A percentile compares a stretch with the other conserved stretches of the same genome.
phyloP scores from a whole-genome alignment of 106 monocot genomes.

The Apostasia ramifera region DNA sequence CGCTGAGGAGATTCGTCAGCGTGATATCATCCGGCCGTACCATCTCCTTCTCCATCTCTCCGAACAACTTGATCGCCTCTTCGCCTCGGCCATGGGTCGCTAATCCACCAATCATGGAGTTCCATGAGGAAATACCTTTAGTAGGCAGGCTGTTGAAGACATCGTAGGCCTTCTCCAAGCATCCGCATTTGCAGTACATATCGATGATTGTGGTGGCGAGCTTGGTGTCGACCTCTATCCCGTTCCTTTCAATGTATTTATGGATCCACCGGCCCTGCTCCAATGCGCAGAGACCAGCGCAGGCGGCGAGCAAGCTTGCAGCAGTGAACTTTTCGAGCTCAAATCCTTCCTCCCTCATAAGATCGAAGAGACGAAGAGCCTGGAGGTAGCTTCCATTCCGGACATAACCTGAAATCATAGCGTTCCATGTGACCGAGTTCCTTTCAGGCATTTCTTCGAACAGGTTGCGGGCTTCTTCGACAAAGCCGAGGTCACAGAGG shows the following conservation, averaged over 20 bases:
- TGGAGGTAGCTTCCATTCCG: constrained; percentile 33
- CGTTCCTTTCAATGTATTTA: constrained; percentile 21
- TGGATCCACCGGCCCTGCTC: constrained; percentile 66
- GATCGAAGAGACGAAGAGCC: constrained; percentile 48
- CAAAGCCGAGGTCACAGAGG: constrained; percentile 26
- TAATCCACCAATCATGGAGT: constrained; percentile 81
- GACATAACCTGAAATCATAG: constrained; percentile 55
- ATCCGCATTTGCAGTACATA: constrained; percentile 93
- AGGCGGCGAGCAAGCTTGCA: constrained; percentile 64
- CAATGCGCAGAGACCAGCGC: constrained; percentile 55
- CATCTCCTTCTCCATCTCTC: constrained; percentile 40
- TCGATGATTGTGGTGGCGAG: constrained; percentile 62
- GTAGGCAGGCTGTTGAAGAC: constrained; percentile 38
- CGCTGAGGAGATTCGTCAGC: constrained; percentile 60
- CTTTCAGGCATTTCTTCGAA: constrained; percentile 57
- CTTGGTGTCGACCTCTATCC: constrained; percentile 51
- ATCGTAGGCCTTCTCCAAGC: constrained; percentile 46
- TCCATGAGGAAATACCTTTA: constrained; percentile 53
- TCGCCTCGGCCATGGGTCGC: constrained; percentile 50
- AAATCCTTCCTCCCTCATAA: constrained; percentile 39
- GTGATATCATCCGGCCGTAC: constrained; percentile 66
- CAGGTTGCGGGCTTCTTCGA: constrained; percentile 37
- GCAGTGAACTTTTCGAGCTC: constrained; percentile 46
- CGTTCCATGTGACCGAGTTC: constrained; percentile 64
- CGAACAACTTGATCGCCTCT: constrained; percentile 44